Evolutionary conservation across 164 flowering plant species (phyloP).

Genomic region (Vitis labrusca): DNA sequence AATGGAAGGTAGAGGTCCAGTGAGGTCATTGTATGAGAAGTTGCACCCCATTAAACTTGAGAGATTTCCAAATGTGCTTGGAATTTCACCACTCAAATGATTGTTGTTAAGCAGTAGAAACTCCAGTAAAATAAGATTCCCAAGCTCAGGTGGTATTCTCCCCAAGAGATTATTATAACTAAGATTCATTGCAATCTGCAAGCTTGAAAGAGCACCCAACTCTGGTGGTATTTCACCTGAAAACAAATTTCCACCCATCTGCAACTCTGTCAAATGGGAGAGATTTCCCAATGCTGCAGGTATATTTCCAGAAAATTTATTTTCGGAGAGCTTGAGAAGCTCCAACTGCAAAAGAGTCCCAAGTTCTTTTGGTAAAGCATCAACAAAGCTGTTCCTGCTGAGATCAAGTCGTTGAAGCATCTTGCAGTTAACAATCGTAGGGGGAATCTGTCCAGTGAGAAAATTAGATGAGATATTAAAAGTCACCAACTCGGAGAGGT

Average conservation of each 20-base stretch:
- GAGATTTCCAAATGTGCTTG: slow-evolving; percentile 59
- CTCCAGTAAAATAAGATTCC: slow-evolving; percentile 69
- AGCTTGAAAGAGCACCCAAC: slow-evolving; percentile 72
- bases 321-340: slow-evolving; percentile 76
- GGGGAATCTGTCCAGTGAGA: slow-evolving; percentile 68
- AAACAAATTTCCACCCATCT: slow-evolving; percentile 80
- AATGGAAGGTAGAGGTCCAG: slow-evolving; percentile 69
- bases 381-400: slow-evolving; percentile 61
- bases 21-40: slow-evolving; percentile 77
- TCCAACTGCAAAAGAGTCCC: slow-evolving; percentile 79
- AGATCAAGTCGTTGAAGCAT: slow-evolving; percentile 92
- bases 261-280: slow-evolving; percentile 75
- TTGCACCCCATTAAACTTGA: slow-evolving; percentile 81
- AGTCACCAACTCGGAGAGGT: slow-evolving; percentile 58
- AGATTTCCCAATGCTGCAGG: slow-evolving; percentile 75
- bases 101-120: slow-evolving; percentile 76
- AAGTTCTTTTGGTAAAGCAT: slow-evolving; percentile 59
- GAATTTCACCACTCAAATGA: slow-evolving; percentile 77
- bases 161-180: slow-evolving; percentile 81
- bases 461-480: slow-evolving; percentile 84
- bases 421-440: slow-evolving; percentile 64
- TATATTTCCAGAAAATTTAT: slow-evolving; percentile 69
- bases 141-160: slow-evolving; percentile 72
- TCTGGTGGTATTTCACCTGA: slow-evolving; percentile 76
- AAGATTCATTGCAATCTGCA: slow-evolving; percentile 92